Evolutionary conservation across 2,329 filamentous ascomycete species (phyloP), one percentile per base, ranked within the genome.

Genomic region (Trichoderma sp.): DNA sequence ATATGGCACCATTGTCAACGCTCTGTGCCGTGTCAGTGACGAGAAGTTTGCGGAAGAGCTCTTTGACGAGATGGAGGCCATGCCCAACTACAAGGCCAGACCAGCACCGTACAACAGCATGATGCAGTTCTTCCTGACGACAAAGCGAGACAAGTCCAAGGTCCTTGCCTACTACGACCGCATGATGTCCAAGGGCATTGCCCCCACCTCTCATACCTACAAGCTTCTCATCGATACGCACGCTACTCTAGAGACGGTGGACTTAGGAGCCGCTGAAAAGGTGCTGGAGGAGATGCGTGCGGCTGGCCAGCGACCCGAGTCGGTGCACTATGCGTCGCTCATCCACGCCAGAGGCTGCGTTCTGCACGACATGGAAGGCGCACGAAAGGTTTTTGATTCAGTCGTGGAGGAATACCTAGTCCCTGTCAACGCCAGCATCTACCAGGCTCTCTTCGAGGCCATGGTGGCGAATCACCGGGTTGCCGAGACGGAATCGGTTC

Each of bases 41-140:
- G 94, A 98, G 82, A 96, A 94, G 76, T 97, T 97, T 77, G 95
- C 95, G 32, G 95, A 97, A 76, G 93, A 98, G 80, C 88, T 98
- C 74, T 99, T 99, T 76, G 93, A 98, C 76, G 95, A 99, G 83
- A 99, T 99, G 95, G 95, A 99, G 83, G 89, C 90, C 56, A 97
- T 97, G 90, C 91, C 93, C 67, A 99, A 99, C 83, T 99, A 99
- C 87, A 98, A 97, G 84, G 93, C 95, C 48, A 91, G 95, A 10
- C 94, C 95, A 29, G 95, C 95, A 27, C 95, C 95, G 1, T 99
- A 99, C 85, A 97, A 99, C 84, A 97, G 93, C 80, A 92, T 99
- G 89, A 99, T 99, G 89, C 95, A 99, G 78, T 98, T 97, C 83
- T 99, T 98, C 87, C 84, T 98, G 73, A 97, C 92, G 67, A 98